Evolutionary conservation across 768 basidiomycete species (phyloP).

Genomic region (Kwoniella bestiolae): DNA sequence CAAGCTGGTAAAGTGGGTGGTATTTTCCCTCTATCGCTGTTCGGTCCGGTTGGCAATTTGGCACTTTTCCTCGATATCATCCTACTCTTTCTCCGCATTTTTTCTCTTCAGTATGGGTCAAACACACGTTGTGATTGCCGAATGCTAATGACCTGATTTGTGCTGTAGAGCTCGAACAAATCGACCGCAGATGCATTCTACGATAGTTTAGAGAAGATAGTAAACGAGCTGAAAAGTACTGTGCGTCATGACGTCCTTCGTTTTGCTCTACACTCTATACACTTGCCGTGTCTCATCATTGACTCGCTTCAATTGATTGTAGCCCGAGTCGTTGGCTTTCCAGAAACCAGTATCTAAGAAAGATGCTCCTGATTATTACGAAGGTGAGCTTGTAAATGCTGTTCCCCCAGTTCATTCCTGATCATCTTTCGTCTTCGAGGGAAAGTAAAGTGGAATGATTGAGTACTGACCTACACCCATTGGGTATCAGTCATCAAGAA

Average conservation of each 20-base stretch:
- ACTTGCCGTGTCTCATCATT: too few relatives aligned
- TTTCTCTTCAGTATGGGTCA: too few relatives aligned
- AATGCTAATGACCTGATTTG: not conserved
- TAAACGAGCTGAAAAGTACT: slow-evolving; percentile 75
- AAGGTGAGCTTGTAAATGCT: slow-evolving; percentile 65
- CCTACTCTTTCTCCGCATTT: too few relatives aligned
- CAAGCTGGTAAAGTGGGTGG: slow-evolving; percentile 82
- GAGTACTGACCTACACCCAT: too few relatives aligned
- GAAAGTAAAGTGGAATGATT: too few relatives aligned
- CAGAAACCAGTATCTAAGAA: slow-evolving; percentile 87
- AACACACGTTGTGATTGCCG: too few relatives aligned
- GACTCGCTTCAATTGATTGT: slow-evolving; percentile 50
- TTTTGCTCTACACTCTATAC: slow-evolving; percentile 58
- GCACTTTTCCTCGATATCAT: not conserved
- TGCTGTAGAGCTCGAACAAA: slow-evolving; percentile 60
- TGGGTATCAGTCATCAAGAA: slow-evolving; percentile 77
- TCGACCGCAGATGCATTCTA: slow-evolving; percentile 81
- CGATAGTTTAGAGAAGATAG: slow-evolving; percentile 86
- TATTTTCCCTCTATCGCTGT: slow-evolving; percentile 2
- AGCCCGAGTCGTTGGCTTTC: slow-evolving; percentile 84
- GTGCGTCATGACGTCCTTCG: too few relatives aligned
- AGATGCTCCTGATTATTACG: slow-evolving; percentile 92
- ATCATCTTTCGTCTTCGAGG: too few relatives aligned
- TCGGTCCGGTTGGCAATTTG: slow-evolving; percentile 14
- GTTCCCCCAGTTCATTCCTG: too few relatives aligned